These are phyloP conservation scores for Colletotrichum euphorbiae DNA, from an alignment of 2,329 filamentous ascomycete species.

Conservation along the genomic window DNA sequence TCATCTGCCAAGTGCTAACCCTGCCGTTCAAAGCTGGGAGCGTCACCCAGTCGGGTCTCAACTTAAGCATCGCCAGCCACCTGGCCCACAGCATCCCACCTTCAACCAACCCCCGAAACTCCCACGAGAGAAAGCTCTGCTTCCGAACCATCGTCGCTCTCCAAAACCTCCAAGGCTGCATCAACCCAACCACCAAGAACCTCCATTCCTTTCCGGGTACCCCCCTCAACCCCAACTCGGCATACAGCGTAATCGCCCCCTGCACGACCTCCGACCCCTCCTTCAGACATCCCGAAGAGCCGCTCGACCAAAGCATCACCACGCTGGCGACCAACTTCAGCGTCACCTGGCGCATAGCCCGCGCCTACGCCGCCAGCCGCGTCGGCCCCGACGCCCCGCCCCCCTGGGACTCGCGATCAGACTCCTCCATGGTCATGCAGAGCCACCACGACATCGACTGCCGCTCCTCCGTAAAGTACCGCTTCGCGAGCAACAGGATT, in stretches of 20 bases:
- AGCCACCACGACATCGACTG: constrained; percentile 65
- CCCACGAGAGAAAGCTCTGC: constrained; percentile 46
- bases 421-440: constrained; percentile 63
- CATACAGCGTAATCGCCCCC: neutral
- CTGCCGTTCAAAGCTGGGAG: constrained; percentile 41
- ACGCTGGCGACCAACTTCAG: constrained; percentile 57
- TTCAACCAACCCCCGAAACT: constrained; percentile 40
- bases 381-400: constrained; percentile 55
- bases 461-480: constrained; percentile 60
- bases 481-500: constrained; percentile 62
- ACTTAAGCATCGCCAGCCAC: constrained; percentile 43
- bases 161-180: constrained; percentile 54
- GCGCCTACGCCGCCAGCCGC: constrained; percentile 58
- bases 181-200: constrained; percentile 27
- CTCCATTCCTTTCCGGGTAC: neutral
- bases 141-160: constrained; percentile 57
- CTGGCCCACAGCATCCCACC: constrained; percentile 42
- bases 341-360: constrained; percentile 60
- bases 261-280: constrained; percentile 3
- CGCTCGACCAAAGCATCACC: constrained; percentile 53
- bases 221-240: neutral
- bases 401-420: constrained; percentile 60
- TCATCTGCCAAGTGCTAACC: neutral
- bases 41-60: constrained; percentile 42
- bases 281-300: neutral